phyloP scores from a whole-genome alignment of 2,329 filamentous ascomycete species.

The Talaromyces amestolkiae region DNA sequence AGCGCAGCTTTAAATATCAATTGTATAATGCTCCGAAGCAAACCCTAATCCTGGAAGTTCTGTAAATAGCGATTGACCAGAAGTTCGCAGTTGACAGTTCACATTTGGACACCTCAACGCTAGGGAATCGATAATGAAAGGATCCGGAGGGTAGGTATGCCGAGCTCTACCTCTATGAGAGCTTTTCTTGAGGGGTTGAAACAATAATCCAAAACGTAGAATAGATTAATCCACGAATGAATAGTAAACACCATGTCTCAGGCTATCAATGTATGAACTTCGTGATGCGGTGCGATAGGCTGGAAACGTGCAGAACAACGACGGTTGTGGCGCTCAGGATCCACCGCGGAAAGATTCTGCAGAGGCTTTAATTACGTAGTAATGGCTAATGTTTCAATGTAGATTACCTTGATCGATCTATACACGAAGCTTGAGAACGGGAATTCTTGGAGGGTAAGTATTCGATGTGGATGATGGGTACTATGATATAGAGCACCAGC shows the following conservation, averaged over 20 bases:
- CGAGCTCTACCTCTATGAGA: neutral
- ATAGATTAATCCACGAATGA: neutral
- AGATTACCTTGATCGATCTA: neutral
- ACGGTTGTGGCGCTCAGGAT: neutral
- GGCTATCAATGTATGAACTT: neutral
- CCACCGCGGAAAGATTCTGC: conserved; percentile 18
- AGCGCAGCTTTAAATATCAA: too few species aligned
- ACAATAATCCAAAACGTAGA: neutral
- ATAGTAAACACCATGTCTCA: neutral
- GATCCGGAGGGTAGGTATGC: neutral
- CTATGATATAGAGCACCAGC: neutral
- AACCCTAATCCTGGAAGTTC: too few species aligned
- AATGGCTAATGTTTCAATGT: neutral
- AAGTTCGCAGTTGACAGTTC: too few species aligned
- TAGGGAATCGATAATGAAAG: too few species aligned
- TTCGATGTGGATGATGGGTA: neutral
- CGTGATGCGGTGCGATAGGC: neutral
- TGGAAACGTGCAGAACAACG: neutral
- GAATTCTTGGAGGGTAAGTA: neutral
- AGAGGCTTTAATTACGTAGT: neutral
- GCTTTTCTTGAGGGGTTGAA: too few species aligned
- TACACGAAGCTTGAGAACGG: neutral
- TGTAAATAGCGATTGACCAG: too few species aligned
- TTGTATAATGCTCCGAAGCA: too few species aligned
- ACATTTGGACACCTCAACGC: too few species aligned